A percentile compares a stretch with the other conserved stretches of the same genome.
Conservation (phyloP, 1,284 basidiomycete genomes). For the Apiotrichum domesticum region DNA sequence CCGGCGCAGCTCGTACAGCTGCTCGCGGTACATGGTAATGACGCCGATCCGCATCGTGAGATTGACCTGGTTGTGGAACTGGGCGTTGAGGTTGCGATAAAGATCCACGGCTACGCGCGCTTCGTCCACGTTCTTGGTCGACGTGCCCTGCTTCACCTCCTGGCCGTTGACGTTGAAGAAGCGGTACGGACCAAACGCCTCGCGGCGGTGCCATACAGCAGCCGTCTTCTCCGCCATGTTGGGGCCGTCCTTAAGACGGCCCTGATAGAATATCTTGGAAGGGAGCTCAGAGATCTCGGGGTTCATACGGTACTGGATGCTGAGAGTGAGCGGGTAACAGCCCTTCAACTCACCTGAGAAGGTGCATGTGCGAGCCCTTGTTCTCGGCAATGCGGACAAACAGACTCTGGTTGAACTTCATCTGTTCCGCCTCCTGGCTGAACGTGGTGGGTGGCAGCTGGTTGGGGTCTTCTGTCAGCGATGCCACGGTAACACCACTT, state of each 20-base stretch:
- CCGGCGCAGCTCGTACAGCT: conserved; percentile 69
- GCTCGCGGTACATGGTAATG: conserved; percentile 92
- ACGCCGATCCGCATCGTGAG: conserved; percentile 79
- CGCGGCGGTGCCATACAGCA: conserved; percentile 77
- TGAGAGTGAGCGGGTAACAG: conserved; percentile 12
- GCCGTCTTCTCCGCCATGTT: conserved; percentile 77
- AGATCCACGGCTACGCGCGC: conserved; percentile 70
- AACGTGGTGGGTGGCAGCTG: conserved; percentile 96
- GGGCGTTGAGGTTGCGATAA: conserved; percentile 64
- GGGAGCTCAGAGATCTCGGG: conserved; percentile 89
- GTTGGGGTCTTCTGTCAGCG: conserved; percentile 67
- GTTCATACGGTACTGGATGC: conserved; percentile 99
- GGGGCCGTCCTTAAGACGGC: conserved; percentile 77
- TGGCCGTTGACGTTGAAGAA: conserved; percentile 70
- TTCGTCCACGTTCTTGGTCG: conserved; percentile 73
- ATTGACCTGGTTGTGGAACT: conserved; percentile 57
- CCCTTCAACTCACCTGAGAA: conserved; percentile 63
- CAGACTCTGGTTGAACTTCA: conserved; percentile 79
- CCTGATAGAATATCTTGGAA: conserved; percentile 81
- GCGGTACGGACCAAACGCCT: conserved; percentile 78
- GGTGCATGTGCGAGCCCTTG: conserved; percentile 71
- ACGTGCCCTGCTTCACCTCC: conserved; percentile 55
- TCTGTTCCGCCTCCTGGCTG: conserved; percentile 73
- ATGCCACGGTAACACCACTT: conserved; percentile 21
- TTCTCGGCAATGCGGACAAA: conserved; percentile 88